Percentiles rank a stretch among this genome's conserved stretches.
These are phyloP conservation scores for Pichia inconspicua DNA, from an alignment of 1,139 yeast genomes.

Conservation along the genomic window DNA sequence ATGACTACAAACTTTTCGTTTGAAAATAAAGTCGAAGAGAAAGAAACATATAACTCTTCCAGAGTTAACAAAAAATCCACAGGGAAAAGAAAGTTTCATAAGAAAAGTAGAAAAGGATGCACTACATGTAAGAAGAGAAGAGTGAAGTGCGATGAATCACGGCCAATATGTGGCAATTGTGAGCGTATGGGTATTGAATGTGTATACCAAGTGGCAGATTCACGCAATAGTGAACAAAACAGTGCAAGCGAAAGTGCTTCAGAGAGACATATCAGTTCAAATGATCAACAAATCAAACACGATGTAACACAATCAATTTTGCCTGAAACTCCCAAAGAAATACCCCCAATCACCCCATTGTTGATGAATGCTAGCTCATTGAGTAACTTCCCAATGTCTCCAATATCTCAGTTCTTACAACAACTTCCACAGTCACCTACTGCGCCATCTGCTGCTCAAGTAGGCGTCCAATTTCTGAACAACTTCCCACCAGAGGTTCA, in stretches of 20 bases:
- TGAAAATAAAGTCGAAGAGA: background rate
- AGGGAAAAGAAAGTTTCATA: constrained; percentile 66
- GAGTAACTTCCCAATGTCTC: constrained; percentile 10
- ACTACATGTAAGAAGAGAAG: constrained; percentile 80
- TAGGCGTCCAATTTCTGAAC: constrained; percentile 12
- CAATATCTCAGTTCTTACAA: constrained; percentile 12
- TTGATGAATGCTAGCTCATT: constrained; percentile 1
- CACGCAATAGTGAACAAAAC: background rate
- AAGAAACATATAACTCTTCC: background rate
- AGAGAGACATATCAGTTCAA: background rate
- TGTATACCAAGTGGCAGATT: constrained; percentile 34
- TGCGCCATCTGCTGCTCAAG: constrained; percentile 9
- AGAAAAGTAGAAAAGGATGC: constrained; percentile 83
- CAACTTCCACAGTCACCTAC: constrained; percentile 11
- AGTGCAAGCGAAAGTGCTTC: background rate
- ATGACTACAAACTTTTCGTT: constrained; percentile 2
- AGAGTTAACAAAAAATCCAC: constrained; percentile 31
- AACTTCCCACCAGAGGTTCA: constrained; percentile 15
- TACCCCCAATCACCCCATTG: background rate
- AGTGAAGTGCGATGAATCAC: constrained; percentile 86
- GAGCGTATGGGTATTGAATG: constrained; percentile 70
- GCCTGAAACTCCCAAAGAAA: constrained; percentile 2
- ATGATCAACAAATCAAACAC: background rate
- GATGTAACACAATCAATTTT: background rate
- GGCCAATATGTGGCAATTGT: constrained; percentile 77